Evolutionary conservation across 805 yeast species (phyloP), one percentile per base, ranked within the genome.

Genomic region (Scheffersomyces coipomensis): DNA sequence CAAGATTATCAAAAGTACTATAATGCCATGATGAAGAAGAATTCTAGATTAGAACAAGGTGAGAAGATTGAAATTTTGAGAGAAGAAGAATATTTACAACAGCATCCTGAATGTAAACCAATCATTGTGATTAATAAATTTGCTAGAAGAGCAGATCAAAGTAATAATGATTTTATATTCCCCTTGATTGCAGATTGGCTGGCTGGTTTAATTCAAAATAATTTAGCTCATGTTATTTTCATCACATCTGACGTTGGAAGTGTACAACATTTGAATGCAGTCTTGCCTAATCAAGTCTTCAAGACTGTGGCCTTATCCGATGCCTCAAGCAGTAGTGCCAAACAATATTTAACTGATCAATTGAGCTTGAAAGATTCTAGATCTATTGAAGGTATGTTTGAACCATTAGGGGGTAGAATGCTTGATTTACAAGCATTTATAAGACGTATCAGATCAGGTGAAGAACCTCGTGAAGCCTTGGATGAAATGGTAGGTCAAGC

Each of bases 321-420:
- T 69, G 97, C 98, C 0, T 78, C 88, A 0, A 70, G 71, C 18
- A 69, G 61, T 4, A 81, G 88, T 30, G 87, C 97, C 1, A 76
- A 75, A 46, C 75, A 75, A 29, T 93, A 84, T 56, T 87, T 90
- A 10, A 44, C 75, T 40, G 73, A 72, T 21, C 86, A 81, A 45
- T 60, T 84, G 34, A 53, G 43, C n/a, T 53, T 52, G 15, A 34
- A 29, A 16, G 46, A 45, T 13, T 41, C 45, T 16, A 54, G 49
- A 4, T 60, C 55, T 5, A 56, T 59, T 22, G 63, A 56, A 19
- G 51, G 57, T n/a, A 68, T 89, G 18, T 64, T 90, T 24, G 78
- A 68, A 19, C 95, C 96, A 10, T 64, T 93, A 19, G 99, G 99
- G 16, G 99, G 99, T 29, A 79, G 99, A 46, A 85, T 91, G 90